Evolutionary conservation across 2,329 filamentous ascomycete species (phyloP), one percentile per base, ranked within the genome.

Genomic region (Neofusicoccum umdonicola): DNA sequence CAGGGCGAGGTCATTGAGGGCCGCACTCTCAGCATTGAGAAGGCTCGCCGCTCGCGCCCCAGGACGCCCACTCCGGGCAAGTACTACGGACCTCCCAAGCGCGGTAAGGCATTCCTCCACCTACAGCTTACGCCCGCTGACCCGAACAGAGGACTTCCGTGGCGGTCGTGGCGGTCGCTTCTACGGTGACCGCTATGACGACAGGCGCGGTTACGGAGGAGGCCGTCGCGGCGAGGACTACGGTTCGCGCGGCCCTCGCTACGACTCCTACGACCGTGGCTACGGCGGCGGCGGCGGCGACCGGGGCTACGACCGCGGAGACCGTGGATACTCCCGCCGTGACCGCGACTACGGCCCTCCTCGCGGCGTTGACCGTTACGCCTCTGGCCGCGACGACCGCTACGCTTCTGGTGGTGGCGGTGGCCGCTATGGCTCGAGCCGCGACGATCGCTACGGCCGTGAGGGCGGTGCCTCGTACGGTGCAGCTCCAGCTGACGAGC

Each of bases 71-170:
- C 95, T 65, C 95, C 95, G 56, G 95, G 95, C 82, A 98, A 98
- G 83, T 99, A 99, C 86, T 98, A 97, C 76, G 95, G 95, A 61
- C 95, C 95, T 67, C 95, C 95, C 69, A 99, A 99, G 88, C 87
- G 95, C 84, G 93, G 93, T 95, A 83, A 83, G 90, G 70, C 48
- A 31, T 41, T 37, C 37, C 61, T 66, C 39, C 27, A 31, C 17
- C 4, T 31, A 15, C 2, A 34, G 22, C 17, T 19, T 35, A 68
- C 63, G 68, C 44, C 8, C 48, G 34, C 58, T 65, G n/a, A 61
- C 47, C 19, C 15, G 37, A 31, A 8, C 19, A 64, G 69, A 76
- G 78, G 82, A 83, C 69, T 80, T 80, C 68, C 75, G 78, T 72
- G 77, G 80, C 66, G 78, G 80, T 65, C 77, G 79, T 71, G 77